Base-by-base conservation (phyloP, 2,329 filamentous ascomycete genomes). In the Trichoderma harzianum region DNA sequence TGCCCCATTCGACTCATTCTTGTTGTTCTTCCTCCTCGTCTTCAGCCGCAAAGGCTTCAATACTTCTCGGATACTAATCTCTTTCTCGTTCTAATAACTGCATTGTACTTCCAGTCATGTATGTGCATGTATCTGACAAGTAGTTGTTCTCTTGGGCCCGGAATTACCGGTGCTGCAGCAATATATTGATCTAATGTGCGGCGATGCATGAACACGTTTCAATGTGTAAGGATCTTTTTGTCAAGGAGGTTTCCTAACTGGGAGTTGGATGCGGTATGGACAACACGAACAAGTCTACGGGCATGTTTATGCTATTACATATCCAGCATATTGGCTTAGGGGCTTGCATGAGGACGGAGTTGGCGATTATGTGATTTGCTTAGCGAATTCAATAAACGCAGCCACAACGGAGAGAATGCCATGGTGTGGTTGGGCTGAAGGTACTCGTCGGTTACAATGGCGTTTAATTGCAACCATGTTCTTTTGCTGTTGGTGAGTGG, bases 131-230 rank as follows among this genome's bases (percentile, higher is more conserved):
- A 65, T 36, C 43, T 32, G 12, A 26, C n/a, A 10, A 11, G 43
- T 65, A 26, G 7, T 11, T n/a, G 34, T 6, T 21, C 6, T 21
- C 10, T 5, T 51, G 16, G 39, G 26, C 12, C n/a, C 36, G 36
- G 55, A 58, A n/a, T n/a, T 16, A 24, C 24, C 16, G 57, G 28
- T 21, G 30, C 47, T 55, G 64, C 64, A 69, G 39, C 28, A 47
- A 47, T 32, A 68, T 57, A 51, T 51, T 21, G 51, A 51, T 47
- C 66, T 34, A 69, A 51, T 69, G 66, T 51, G 14, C 53, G 34
- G 66, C 66, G 16, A 69, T 61, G 67, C 67, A 69, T 69, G 67
- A 69, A 69, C 67, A 69, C 67, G 67, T 69, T 69, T 69, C 67
- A 69, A 62, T 62, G 67, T 39, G 14, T n/a, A 28, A 47, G 57